Evolutionary conservation across 2,329 filamentous ascomycete genomes (phyloP), one percentile per base, ranked within the genome.

Genomic region (Lomentospora prolificans): DNA sequence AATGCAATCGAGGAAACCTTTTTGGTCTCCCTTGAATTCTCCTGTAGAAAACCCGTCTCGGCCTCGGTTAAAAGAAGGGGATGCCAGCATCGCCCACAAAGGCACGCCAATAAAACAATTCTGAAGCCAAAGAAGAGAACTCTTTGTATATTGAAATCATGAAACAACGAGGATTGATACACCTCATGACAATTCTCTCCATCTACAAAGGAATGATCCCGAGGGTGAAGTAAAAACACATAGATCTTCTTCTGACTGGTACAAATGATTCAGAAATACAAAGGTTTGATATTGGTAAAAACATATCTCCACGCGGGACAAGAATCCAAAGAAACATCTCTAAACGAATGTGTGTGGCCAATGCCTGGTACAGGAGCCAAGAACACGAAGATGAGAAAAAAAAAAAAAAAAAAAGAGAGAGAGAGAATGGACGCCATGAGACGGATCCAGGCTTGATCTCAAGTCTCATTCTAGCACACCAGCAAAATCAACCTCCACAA

Each of bases 391-490:
- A n/a, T n/a, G n/a, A n/a, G n/a, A n/a, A n/a, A n/a, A 27, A 31
- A 36, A 48, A 39, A 55, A 12, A 44, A 44, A 22, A 56, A 48
- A 51, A 25, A 54, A 50, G 53, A 31, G 55, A 10, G 14, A 48
- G 24, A 22, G 44, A 3, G 44, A 48, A 3, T 48, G 44, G 17
- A 25, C 44, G 17, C 22, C 44, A 48, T 27, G 44, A 48, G 44
- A 17, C n/a, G 2, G 19, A 3, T 48, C 12, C 10, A n/a, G 22
- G 3, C 10, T 22, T 10, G 44, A 48, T 2, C 5, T 22, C 44
- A 41, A n/a, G 24, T 25, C 44, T 25, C 44, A 22, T n/a, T 4
- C 17, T 19, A 48, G 14, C 44, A 48, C 44, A 9, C 44, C 17
- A 22, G 8, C 10, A 25, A 17, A 55, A 51, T 27, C 22, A 14